Percentiles rank a stretch among this genome's conserved stretches.
These are phyloP conservation scores for Fraxinus albicans DNA, from an alignment of 305 asterid genomes.

Conservation along the genomic window DNA sequence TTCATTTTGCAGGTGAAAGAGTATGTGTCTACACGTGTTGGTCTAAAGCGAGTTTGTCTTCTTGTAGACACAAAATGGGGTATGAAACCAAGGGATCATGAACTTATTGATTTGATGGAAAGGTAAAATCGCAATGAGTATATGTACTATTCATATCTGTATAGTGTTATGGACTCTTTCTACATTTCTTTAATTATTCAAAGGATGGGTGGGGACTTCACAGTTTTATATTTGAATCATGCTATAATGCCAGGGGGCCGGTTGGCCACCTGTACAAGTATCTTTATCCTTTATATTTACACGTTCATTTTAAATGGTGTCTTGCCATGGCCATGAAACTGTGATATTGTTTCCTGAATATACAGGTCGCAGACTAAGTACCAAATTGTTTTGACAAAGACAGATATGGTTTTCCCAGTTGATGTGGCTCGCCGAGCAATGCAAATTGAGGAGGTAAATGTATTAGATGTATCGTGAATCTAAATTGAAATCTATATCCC, in stretches of 20 bases:
- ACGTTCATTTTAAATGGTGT: background rate
- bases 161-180: background rate
- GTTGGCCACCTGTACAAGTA: background rate
- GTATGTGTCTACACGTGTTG: conserved; percentile 75
- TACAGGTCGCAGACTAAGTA: conserved; percentile 77
- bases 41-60: conserved; percentile 82
- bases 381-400: conserved; percentile 90
- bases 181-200: background rate
- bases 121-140: conserved; percentile 44
- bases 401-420: conserved; percentile 82
- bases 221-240: background rate
- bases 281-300: background rate
- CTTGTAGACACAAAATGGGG: conserved; percentile 99
- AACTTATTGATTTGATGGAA: conserved; percentile 91
- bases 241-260: background rate
- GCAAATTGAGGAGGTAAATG: conserved; percentile 93
- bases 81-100: conserved; percentile 89
- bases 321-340: background rate
- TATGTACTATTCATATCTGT: background rate
- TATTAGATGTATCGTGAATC: background rate
- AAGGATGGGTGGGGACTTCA: background rate
- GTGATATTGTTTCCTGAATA: conserved; percentile 22
- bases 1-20: conserved; percentile 81
- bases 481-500: background rate
- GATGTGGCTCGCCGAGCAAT: conserved; percentile 95